Conservation (phyloP, 2,329 filamentous ascomycete genomes). For the Colletotrichum orchidophilum region DNA sequence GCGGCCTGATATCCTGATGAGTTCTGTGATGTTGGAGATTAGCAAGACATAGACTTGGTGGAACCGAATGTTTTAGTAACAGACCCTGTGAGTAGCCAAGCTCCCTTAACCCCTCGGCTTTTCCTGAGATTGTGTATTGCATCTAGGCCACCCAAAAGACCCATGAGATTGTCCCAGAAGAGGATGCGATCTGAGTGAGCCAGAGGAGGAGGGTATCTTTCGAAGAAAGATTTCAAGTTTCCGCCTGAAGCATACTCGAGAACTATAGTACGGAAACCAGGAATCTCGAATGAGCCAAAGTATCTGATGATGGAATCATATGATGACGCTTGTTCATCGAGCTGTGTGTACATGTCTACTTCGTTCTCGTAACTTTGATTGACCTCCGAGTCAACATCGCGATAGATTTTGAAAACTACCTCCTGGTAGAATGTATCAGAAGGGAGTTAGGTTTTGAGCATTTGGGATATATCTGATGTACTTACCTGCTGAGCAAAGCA, state of each 20-base stretch:
- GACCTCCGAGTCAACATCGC: neutral
- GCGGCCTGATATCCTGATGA: slow-evolving; percentile 1
- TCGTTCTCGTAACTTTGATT: neutral
- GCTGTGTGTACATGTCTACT: neutral
- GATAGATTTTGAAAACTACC: slow-evolving; percentile 6
- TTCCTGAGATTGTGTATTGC: neutral
- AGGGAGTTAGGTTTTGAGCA: too few relatives aligned
- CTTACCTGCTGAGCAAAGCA: neutral
- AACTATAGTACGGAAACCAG: neutral
- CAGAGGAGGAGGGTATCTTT: neutral
- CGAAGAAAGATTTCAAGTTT: neutral
- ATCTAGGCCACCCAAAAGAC: neutral
- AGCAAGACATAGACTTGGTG: neutral
- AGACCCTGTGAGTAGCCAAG: neutral
- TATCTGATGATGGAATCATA: neutral
- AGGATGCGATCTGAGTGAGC: neutral
- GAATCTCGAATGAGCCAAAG: neutral
- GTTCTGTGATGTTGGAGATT: neutral
- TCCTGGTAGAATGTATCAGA: neutral
- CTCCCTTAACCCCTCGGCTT: neutral
- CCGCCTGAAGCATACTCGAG: neutral
- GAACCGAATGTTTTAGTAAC: neutral
- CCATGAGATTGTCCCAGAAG: neutral
- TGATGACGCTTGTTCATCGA: neutral
- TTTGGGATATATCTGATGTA: too few relatives aligned